Evolutionary conservation across 495 filamentous ascomycete genomes (phyloP).

Genomic region (Aspergillus conjunctus): DNA sequence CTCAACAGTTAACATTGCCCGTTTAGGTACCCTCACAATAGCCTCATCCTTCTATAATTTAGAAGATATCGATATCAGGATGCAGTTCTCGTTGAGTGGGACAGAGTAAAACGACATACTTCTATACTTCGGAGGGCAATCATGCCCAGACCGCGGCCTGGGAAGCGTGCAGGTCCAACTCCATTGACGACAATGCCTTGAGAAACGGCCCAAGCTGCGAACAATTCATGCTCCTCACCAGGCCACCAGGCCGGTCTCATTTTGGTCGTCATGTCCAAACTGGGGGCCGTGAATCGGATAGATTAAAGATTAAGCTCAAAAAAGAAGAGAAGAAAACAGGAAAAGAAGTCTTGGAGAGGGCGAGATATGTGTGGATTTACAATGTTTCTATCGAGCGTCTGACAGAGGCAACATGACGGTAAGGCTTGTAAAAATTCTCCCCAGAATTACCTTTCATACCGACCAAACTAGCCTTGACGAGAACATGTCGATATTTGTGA

Average conservation of each 20-base stretch:
- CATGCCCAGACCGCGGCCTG: conserved; percentile 73
- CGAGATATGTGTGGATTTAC: neutral
- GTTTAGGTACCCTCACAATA: conserved; percentile 64
- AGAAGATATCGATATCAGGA: neutral
- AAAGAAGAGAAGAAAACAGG: neutral
- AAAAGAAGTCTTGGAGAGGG: neutral
- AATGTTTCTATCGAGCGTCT: neutral
- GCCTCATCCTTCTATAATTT: conserved; percentile 48
- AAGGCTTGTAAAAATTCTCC: neutral
- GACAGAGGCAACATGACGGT: neutral
- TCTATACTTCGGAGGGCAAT: conserved; percentile 65
- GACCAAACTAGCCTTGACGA: neutral
- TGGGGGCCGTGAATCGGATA: neutral
- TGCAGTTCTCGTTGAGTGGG: no score
- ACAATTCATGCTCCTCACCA: conserved; percentile 51
- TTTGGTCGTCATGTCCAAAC: conserved; percentile 2
- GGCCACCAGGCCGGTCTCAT: conserved; percentile 44
- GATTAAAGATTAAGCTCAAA: neutral
- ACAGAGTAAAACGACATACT: conserved; percentile 40
- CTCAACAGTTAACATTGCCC: conserved; percentile 62
- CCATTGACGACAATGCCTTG: conserved; percentile 61
- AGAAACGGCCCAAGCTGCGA: conserved; percentile 63
- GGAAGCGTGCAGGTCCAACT: conserved; percentile 60
- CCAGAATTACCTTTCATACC: neutral
- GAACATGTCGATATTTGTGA: neutral